These are phyloP conservation scores for Penicillium sclerotiorum DNA, from an alignment of 2,329 filamentous ascomycete genomes.

Conservation along the genomic window DNA sequence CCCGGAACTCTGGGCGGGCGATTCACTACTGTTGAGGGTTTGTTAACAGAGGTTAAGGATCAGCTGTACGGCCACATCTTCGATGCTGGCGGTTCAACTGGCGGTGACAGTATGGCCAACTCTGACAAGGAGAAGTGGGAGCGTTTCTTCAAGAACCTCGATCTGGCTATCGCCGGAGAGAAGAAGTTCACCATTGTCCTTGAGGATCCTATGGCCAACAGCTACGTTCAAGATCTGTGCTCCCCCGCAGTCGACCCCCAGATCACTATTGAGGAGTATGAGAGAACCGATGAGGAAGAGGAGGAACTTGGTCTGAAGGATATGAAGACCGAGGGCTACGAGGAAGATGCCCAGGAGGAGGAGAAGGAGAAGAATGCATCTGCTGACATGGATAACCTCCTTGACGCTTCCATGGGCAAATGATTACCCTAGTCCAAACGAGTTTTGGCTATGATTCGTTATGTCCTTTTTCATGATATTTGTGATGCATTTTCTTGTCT, in stretches of 20 bases:
- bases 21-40: slow-evolving; percentile 95
- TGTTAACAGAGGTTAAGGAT: slow-evolving; percentile 87
- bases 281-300: slow-evolving; percentile 86
- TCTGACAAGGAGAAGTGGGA: slow-evolving; percentile 74
- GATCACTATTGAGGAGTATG: slow-evolving; percentile 79
- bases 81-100: slow-evolving; percentile 64
- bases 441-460: slow-evolving; percentile 16
- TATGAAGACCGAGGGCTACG: slow-evolving; percentile 91
- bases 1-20: slow-evolving; percentile 73
- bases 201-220: slow-evolving; percentile 85
- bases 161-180: slow-evolving; percentile 77
- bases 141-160: slow-evolving; percentile 75
- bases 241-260: slow-evolving; percentile 81
- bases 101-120: slow-evolving; percentile 76
- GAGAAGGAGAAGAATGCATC: slow-evolving; percentile 27
- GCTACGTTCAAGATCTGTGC: slow-evolving; percentile 86
- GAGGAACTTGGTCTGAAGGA: slow-evolving; percentile 88
- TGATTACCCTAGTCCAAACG: slow-evolving; percentile 3
- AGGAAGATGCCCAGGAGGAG: slow-evolving; percentile 51
- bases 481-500: slow-evolving; percentile 21
- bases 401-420: slow-evolving; percentile 5
- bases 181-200: slow-evolving; percentile 80
- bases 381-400: slow-evolving; percentile 1
- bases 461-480: slow-evolving; percentile 27
- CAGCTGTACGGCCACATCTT: slow-evolving; percentile 90